A percentile compares a stretch with the other conserved stretches of the same genome.
phyloP scores from a whole-genome alignment of 805 yeast genomes.

The Kurtzmaniella fragi region DNA sequence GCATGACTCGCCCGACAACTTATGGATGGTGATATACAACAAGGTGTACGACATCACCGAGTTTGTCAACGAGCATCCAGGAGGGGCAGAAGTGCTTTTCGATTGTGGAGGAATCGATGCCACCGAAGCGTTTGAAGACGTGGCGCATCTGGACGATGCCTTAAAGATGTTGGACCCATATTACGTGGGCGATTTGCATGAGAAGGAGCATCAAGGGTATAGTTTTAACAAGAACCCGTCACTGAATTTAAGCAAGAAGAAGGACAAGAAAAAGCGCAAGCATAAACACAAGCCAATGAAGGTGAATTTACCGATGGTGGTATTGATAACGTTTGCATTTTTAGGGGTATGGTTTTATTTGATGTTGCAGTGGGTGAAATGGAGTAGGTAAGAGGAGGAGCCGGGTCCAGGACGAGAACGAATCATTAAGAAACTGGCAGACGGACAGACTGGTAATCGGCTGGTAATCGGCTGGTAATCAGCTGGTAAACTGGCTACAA shows the following conservation, averaged over 20 bases:
- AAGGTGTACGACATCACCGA: constrained; percentile 72
- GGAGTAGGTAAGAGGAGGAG: constrained; percentile 8
- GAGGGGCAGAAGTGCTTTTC: constrained; percentile 64
- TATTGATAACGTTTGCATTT: constrained; percentile 10
- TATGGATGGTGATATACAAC: constrained; percentile 82
- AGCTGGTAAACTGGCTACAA: too few relatives aligned
- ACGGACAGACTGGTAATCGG: too few relatives aligned
- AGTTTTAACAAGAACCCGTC: constrained; percentile 8
- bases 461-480: too few relatives aligned
- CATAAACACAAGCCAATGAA: constrained; percentile 2
- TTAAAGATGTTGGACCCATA: constrained; percentile 25
- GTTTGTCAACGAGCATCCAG: constrained; percentile 77
- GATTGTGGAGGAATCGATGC: constrained; percentile 80
- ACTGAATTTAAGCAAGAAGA: constrained; percentile 4
- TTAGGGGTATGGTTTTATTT: constrained; percentile 12
- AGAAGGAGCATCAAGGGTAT: constrained; percentile 12
- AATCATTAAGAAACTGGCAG: too few relatives aligned
- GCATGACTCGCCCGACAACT: constrained; percentile 71
- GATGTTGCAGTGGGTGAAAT: constrained; percentile 15
- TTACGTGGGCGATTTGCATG: constrained; percentile 21
- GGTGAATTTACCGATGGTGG: constrained; percentile 9
- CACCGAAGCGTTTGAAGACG: constrained; percentile 58
- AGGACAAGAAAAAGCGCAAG: constrained; percentile 4
- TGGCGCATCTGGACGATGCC: constrained; percentile 33
- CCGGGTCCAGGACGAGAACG: too few relatives aligned